Evolutionary conservation across 1,139 yeast genomes (phyloP).

Genomic region (Taphrina flavorubra): DNA sequence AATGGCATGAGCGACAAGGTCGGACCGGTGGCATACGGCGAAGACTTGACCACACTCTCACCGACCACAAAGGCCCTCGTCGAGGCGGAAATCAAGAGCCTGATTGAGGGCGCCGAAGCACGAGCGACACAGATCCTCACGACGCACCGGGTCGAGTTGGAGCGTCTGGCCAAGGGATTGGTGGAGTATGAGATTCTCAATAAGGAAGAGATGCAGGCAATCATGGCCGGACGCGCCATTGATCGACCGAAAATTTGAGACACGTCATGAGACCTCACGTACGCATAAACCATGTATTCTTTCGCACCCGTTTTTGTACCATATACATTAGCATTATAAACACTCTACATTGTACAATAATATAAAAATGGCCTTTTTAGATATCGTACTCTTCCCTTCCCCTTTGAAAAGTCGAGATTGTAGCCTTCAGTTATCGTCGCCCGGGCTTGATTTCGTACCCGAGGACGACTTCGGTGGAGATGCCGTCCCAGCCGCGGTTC

Average conservation of each 20-base stretch:
- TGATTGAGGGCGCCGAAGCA: slow-evolving; percentile 74
- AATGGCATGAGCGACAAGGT: slow-evolving; percentile 95
- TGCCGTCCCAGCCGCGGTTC: slow-evolving; percentile 92
- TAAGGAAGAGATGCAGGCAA: slow-evolving; percentile 84
- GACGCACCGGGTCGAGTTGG: slow-evolving; percentile 71
- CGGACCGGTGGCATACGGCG: slow-evolving; percentile 79
- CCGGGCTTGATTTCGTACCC: slow-evolving; percentile 68
- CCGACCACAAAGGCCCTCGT: slow-evolving; percentile 85
- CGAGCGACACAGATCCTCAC: slow-evolving; percentile 74
- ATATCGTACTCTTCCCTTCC: no score
- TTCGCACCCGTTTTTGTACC: not conserved
- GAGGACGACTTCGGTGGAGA: slow-evolving; percentile 76
- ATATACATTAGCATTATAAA: slow-evolving; percentile 15
- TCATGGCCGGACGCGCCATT: slow-evolving; percentile 64
- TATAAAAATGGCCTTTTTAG: no score
- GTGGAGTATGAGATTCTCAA: slow-evolving; percentile 94
- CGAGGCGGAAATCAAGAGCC: slow-evolving; percentile 83
- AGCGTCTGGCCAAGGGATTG: slow-evolving; percentile 88
- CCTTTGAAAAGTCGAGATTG: no score
- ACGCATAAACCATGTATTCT: not conserved
- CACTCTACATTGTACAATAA: slow-evolving; percentile 2
- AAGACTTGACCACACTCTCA: slow-evolving; percentile 50
- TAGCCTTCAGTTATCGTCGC: not conserved
- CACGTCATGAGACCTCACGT: not conserved
- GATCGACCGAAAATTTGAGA: slow-evolving; percentile 13